Percentiles rank a stretch among this genome's conserved stretches.
Evolutionary conservation across 2,329 filamentous ascomycete species (phyloP).

Genomic region (Monilinia aucupariae): DNA sequence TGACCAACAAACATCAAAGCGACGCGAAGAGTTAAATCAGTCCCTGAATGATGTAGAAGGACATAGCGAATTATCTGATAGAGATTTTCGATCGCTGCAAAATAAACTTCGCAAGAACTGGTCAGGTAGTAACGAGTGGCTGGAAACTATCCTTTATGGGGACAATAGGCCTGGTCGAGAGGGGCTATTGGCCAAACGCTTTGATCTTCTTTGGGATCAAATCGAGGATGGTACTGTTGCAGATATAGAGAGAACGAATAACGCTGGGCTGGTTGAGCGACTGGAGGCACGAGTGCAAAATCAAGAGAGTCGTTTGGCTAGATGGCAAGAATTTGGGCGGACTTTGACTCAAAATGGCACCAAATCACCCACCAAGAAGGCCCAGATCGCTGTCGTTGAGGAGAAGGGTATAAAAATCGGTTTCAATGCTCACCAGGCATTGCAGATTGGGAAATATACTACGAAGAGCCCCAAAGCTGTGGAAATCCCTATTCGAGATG

Average conservation of each 20-base stretch:
- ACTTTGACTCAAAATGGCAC: constrained; percentile 22
- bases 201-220: constrained; percentile 65
- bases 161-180: constrained; percentile 53
- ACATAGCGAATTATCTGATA: constrained; percentile 21
- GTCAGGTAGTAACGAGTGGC: constrained; percentile 71
- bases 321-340: constrained; percentile 66
- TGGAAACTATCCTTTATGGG: constrained; percentile 64
- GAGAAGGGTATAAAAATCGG: constrained; percentile 43
- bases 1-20: constrained; percentile 49
- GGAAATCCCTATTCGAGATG: constrained; percentile 23
- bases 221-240: constrained; percentile 54
- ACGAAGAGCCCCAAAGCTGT: constrained; percentile 26
- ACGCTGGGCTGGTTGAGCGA: constrained; percentile 58
- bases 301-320: constrained; percentile 63
- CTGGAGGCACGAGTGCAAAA: constrained; percentile 61
- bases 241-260: constrained; percentile 47
- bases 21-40: constrained; percentile 44
- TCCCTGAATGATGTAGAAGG: constrained; percentile 31
- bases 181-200: constrained; percentile 59
- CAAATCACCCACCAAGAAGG: constrained; percentile 29
- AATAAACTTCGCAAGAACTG: constrained; percentile 65
- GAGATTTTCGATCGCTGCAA: constrained; percentile 45
- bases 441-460: constrained; percentile 41
- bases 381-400: background rate
- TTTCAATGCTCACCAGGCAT: constrained; percentile 48